Conservation (phyloP, 257 asterid genomes). For the Gentiana macrophylla region DNA sequence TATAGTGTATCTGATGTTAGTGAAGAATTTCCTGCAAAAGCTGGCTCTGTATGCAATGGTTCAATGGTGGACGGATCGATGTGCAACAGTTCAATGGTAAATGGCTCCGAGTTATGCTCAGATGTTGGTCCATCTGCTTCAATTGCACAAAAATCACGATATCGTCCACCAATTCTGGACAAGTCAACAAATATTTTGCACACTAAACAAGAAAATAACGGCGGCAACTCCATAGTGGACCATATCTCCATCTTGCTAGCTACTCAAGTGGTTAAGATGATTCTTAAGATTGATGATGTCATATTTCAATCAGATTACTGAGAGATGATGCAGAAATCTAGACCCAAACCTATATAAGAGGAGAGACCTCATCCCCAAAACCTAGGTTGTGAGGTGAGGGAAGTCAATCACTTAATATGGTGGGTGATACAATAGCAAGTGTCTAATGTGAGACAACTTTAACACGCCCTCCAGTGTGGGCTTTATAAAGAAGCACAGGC, state of each 20-base stretch:
- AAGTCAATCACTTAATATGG: no score
- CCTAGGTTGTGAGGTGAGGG: no score
- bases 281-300: constrained; percentile 75
- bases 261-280: constrained; percentile 88
- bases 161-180: constrained; percentile 12
- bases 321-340: background rate
- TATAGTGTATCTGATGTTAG: constrained; percentile 20
- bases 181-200: background rate
- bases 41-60: constrained; percentile 25
- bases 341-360: no score
- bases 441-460: no score
- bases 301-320: constrained; percentile 66
- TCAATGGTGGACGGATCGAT: constrained; percentile 9
- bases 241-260: constrained; percentile 37
- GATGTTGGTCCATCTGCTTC: constrained; percentile 90
- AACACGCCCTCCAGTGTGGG: no score
- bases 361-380: no score
- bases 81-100: background rate
- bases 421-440: no score
- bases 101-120: constrained; percentile 46
- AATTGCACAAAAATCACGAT: constrained; percentile 44
- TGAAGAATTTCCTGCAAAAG: constrained; percentile 26
- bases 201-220: constrained; percentile 11
- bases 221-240: constrained; percentile 39
- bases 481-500: no score